Evolutionary conservation across 345 rosid species (phyloP), one percentile per base, ranked within the genome.

Genomic region (Odontarrhena argentea): DNA sequence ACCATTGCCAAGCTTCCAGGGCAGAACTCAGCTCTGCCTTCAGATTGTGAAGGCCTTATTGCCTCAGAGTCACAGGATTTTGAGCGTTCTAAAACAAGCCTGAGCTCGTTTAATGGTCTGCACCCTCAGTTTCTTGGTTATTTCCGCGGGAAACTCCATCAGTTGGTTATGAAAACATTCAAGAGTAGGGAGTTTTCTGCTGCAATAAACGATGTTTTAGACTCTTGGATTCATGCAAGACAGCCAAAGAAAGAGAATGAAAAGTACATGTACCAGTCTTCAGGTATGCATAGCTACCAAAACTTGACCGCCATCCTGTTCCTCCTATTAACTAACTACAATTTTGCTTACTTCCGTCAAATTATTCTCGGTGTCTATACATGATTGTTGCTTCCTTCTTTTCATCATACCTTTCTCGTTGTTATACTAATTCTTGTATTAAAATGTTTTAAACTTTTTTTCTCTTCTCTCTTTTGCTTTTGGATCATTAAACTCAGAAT

Each of bases 61-160:
- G 63, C 61, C 67, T 60, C 80, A 42, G 71, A 76, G 30, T 65
- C 65, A 0, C 79, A 70, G 55, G 68, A 68, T 76, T 71, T 65
- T 35, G 37, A 67, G 47, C 44, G 28, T 63, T 58, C 70, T 70
- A 80, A 74, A 37, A 45, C 55, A 69, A 68, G 57, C 66, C 69
- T 74, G 52, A 57, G 74, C 74, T 76, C 73, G 15, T 89, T 95
- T 70, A 91, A 91, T 65, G 73, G 74, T 60, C 61, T 74, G 74
- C 92, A 95, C 54, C 99, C 99, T 26, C 99, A 95, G 74, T 95
- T 91, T 71, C 80, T 91, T 70, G 99, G 96, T 69, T 95, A 80
- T 77, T 87, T 86, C 73, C 83, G 93, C 60, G 96, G 97, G 66
- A 91, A 86, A 80, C 89, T 95, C 54, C 96, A 95, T 81, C 93